These are phyloP conservation scores for Aquanectria penicillioides DNA, from an alignment of 2,329 filamentous ascomycete genomes.

Conservation along the genomic window DNA sequence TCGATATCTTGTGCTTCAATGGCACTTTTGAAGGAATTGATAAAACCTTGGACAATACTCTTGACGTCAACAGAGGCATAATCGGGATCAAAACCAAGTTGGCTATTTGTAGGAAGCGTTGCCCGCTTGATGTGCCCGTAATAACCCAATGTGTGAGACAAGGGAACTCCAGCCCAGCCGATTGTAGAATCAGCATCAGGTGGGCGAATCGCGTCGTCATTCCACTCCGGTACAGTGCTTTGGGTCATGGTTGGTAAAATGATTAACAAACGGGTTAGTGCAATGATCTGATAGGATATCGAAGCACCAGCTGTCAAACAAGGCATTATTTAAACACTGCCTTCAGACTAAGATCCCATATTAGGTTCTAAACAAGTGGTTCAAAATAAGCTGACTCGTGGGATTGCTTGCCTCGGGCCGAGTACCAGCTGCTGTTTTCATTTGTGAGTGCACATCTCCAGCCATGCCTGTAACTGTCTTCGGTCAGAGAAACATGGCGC, in stretches of 20 bases:
- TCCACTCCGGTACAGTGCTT: background rate
- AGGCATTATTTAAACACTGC: no score
- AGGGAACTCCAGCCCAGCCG: slow-evolving; percentile 10
- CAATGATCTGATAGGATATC: background rate
- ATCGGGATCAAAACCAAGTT: slow-evolving; percentile 10
- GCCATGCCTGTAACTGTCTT: no score
- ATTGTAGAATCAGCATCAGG: background rate
- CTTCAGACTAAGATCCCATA: no score
- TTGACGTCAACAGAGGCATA: background rate
- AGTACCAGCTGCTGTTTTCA: background rate
- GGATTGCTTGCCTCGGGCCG: background rate
- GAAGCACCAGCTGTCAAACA: no score
- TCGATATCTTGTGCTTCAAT: slow-evolving; percentile 3
- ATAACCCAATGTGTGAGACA: slow-evolving; percentile 6
- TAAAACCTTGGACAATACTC: background rate
- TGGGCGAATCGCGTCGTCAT: slow-evolving; percentile 7
- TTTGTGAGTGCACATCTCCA: no score
- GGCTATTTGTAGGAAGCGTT: background rate
- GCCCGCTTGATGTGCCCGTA: slow-evolving; percentile 12
- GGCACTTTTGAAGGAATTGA: background rate
- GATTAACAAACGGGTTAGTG: background rate
- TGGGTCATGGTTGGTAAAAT: background rate
- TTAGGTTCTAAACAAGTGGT: no score
- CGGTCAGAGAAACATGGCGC: no score
- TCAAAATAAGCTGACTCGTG: no score